Base-by-base conservation (phyloP, 768 basidiomycete species). In the Terana coerulea region DNA sequence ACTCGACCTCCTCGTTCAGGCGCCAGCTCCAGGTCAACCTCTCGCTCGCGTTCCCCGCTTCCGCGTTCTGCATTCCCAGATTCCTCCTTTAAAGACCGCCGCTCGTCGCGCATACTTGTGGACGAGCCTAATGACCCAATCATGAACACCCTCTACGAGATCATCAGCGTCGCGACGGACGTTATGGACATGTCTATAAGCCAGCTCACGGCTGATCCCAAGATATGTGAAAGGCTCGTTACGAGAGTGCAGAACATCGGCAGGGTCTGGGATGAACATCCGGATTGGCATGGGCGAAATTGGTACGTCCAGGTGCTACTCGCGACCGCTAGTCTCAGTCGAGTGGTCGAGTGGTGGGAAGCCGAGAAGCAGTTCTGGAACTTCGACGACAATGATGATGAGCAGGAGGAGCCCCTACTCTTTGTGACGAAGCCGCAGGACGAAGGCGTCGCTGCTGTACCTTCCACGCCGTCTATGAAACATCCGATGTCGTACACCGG, bases 291-390 rank as follows among this genome's bases (percentile, higher is more conserved):
- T 59, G 95, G 97, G 22, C 79, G 95, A 51, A 92, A 89, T 53
- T 99, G 95, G 97, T 98, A 98, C 69, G 94, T 98, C 47, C 94
- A 95, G 64, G 86, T 98, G 24, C 78, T 98, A 4, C 84, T 98
- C 43, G 95, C 97, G 19, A 86, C 98, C 42, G 97, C 97, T 28
- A 93, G 91, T 62, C 83, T 99, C 56, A 91, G 88, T 68, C 88
- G 95, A 52, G 97, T 98, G 25, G 88, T 98, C 56, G 97, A 98
- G 64, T 99, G 97, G 95, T 98, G 94, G 93, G 95, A 97, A 69
- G 97, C 97, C 10, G 95, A 98, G 74, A 95, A 95, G 64, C 92
- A 95, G 59, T 99, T 99, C 69, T 99, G 97, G 97, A 97, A 97
- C 63, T 98, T 98, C 65, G 90, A 95, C 63, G 91, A 92, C 64